phyloP scores from a whole-genome alignment of 208 protist genomes.

The Trypanosomatidae sp. region DNA sequence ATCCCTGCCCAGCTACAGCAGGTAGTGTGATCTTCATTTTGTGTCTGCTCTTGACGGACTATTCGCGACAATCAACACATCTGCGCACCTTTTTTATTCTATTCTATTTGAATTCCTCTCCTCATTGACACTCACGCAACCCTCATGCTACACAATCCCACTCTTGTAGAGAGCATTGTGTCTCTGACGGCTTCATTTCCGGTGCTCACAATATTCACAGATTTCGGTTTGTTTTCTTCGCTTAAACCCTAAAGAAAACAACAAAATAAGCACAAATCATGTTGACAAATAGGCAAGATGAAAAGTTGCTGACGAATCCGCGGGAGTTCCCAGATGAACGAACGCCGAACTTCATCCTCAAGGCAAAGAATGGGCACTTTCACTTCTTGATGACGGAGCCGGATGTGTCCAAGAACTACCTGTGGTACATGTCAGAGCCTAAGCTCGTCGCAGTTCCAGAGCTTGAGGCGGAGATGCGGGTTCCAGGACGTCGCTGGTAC shows the following conservation, averaged over 20 bases:
- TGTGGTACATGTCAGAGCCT: conserved; percentile 77
- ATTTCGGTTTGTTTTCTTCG: not conserved
- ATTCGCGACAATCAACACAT: not conserved
- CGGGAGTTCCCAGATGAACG: conserved; percentile 44
- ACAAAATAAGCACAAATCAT: not conserved
- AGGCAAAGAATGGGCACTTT: conserved; percentile 67
- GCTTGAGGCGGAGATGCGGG: conserved; percentile 58
- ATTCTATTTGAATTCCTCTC: not conserved
- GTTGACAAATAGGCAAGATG: conserved; percentile 1
- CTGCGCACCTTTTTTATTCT: not conserved
- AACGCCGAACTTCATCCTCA: conserved; percentile 59
- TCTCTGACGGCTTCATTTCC: not conserved
- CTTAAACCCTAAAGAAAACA: conserved; percentile 1
- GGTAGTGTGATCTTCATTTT: not conserved
- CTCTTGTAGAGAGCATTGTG: not conserved
- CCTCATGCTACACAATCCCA: conserved; percentile 3
- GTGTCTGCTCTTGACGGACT: not conserved
- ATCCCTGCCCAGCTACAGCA: not conserved
- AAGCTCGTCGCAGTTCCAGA: conserved; percentile 32
- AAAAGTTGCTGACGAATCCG: conserved; percentile 46
- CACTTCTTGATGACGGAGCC: conserved; percentile 61
- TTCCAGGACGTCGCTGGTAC: conserved; percentile 70
- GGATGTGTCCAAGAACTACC: conserved; percentile 44
- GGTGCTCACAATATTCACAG: not conserved
- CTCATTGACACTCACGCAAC: not conserved